Evolutionary conservation across 1,284 basidiomycete genomes (phyloP).

Genomic region (Athelia psychrophila): DNA sequence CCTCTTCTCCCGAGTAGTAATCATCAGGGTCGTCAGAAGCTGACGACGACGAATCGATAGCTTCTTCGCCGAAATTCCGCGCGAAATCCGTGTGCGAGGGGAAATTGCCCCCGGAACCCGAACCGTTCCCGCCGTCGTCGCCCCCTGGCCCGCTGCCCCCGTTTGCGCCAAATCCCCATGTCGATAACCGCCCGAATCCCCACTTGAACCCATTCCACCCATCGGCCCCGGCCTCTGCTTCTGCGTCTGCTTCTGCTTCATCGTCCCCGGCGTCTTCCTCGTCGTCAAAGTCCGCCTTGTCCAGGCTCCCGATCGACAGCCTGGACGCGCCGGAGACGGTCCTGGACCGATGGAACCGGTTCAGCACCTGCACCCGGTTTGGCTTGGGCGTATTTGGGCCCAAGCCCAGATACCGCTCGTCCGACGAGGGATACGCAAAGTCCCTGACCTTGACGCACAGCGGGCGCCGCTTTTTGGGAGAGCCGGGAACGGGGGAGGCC

Average conservation of each 20-base stretch:
- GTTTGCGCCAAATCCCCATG: slow-evolving; percentile 28
- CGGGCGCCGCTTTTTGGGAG: slow-evolving; percentile 12
- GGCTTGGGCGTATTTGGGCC: slow-evolving; percentile 51
- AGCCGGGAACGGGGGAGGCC: slow-evolving; percentile 7
- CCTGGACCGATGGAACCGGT: slow-evolving; percentile 33
- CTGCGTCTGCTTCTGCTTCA: slow-evolving; percentile 19
- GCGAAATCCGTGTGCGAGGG: slow-evolving; percentile 45
- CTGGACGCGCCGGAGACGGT: background rate
- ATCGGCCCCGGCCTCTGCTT: slow-evolving; percentile 24
- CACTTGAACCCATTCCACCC: slow-evolving; percentile 42
- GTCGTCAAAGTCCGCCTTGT: slow-evolving; percentile 21
- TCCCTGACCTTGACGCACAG: slow-evolving; percentile 55
- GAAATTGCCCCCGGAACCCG: slow-evolving; percentile 14
- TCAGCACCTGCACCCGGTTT: slow-evolving; percentile 39
- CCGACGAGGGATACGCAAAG: slow-evolving; percentile 50
- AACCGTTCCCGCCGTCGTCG: background rate
- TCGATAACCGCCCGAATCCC: slow-evolving; percentile 37
- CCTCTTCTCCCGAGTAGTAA: slow-evolving; percentile 24
- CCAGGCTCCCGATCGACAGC: background rate
- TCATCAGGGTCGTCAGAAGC: slow-evolving; percentile 22
- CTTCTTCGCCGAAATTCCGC: slow-evolving; percentile 41
- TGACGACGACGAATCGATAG: slow-evolving; percentile 29
- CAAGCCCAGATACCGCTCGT: slow-evolving; percentile 52
- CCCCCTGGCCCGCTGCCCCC: slow-evolving; percentile 11
- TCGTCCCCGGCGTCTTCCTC: slow-evolving; percentile 17